Evolutionary conservation across 1,284 basidiomycete genomes (phyloP).

Genomic region (Pterulicium gracile): DNA sequence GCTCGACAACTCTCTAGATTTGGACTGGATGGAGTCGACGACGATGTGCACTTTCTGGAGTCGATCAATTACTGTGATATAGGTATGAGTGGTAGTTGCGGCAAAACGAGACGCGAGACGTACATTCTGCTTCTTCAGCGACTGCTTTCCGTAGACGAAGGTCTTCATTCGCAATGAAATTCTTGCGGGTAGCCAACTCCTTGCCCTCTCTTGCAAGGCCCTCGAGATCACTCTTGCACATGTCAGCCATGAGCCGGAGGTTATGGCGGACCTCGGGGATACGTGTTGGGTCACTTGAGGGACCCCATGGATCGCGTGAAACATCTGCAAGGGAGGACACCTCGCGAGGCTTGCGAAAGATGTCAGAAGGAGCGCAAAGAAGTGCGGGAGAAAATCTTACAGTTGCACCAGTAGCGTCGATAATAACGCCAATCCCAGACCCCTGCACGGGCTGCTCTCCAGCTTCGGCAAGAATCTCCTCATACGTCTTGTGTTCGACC

Average conservation of each 20-base stretch:
- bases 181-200: conserved; percentile 68
- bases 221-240: conserved; percentile 74
- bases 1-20: conserved; percentile 52
- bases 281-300: conserved; percentile 73
- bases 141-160: conserved; percentile 56
- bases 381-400: conserved; percentile 50
- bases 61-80: conserved; percentile 54
- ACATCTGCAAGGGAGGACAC: conserved; percentile 76
- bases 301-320: conserved; percentile 73
- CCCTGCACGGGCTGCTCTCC: conserved; percentile 41
- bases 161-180: conserved; percentile 67
- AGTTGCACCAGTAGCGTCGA: conserved; percentile 89
- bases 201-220: conserved; percentile 87
- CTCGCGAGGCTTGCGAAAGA: conserved; percentile 57
- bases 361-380: conserved; percentile 6
- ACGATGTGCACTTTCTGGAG: conserved; percentile 68
- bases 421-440: conserved; percentile 71
- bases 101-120: conserved; percentile 19
- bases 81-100: conserved; percentile 7
- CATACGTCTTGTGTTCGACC: conserved; percentile 90
- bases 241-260: conserved; percentile 75
- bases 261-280: conserved; percentile 97
- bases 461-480: conserved; percentile 84
- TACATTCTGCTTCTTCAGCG: conserved; percentile 65
- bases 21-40: conserved; percentile 54